A percentile compares a stretch with the other conserved stretches of the same genome.
Evolutionary conservation across 495 filamentous ascomycete genomes (phyloP).

Genomic region (Haplographium delicatum): DNA sequence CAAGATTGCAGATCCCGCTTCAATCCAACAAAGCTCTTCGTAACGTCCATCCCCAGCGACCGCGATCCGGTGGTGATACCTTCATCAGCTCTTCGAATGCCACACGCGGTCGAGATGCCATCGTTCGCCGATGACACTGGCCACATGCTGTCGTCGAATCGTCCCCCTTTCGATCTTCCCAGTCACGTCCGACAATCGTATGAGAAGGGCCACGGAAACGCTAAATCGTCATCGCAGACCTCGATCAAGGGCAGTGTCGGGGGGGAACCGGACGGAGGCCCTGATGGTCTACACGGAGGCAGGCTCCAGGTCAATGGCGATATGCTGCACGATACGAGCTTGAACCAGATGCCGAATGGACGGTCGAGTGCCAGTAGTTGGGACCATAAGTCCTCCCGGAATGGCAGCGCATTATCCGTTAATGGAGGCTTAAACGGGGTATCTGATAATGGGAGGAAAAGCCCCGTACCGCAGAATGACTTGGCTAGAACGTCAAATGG

Average conservation of each 20-base stretch:
- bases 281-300: slow-evolving; percentile 17
- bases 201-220: slow-evolving; percentile 29
- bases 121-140: slow-evolving; percentile 49
- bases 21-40: slow-evolving; percentile 12
- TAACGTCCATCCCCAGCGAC: slow-evolving; percentile 2
- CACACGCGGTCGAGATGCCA: slow-evolving; percentile 46
- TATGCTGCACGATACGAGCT: slow-evolving; percentile 27
- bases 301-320: slow-evolving; percentile 33
- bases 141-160: slow-evolving; percentile 28
- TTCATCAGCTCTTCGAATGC: slow-evolving; percentile 21
- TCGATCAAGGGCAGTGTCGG: slow-evolving; percentile 28
- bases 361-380: slow-evolving; percentile 34
- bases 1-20: slow-evolving; percentile 18
- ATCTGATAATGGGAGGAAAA: slow-evolving; percentile 36
- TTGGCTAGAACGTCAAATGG: slow-evolving; percentile 27
- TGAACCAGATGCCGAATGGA: slow-evolving; percentile 32
- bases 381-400: slow-evolving; percentile 43
- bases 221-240: slow-evolving; percentile 16
- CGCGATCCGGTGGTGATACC: slow-evolving; percentile 22
- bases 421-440: slow-evolving; percentile 37
- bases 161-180: slow-evolving; percentile 32
- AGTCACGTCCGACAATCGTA: slow-evolving; percentile 31
- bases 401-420: slow-evolving; percentile 48
- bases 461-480: slow-evolving; percentile 22
- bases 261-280: slow-evolving; percentile 16